phyloP scores from a whole-genome alignment of 257 asterid species.

The Rauvolfia tetraphylla region DNA sequence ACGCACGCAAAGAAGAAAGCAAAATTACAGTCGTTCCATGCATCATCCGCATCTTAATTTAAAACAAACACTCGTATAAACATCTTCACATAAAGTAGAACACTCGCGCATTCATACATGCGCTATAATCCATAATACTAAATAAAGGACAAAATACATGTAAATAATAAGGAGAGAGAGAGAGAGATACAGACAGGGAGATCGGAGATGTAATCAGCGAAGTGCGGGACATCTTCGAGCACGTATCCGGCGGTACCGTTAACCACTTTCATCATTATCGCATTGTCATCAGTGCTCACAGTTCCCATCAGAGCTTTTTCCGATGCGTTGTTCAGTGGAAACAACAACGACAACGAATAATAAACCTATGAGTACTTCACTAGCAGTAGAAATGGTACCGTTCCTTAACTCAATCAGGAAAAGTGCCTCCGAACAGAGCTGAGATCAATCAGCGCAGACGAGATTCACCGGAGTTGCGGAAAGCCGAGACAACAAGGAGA shows the following conservation, averaged over 20 bases:
- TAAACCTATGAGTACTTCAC: background rate
- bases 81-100: background rate
- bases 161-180: background rate
- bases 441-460: background rate
- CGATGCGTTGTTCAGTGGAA: background rate
- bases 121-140: background rate
- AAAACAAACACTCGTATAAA: background rate
- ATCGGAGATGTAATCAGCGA: conserved; percentile 74
- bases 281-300: conserved; percentile 30
- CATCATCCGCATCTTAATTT: background rate
- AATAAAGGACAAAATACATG: background rate
- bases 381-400: too few relatives aligned
- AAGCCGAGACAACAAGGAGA: too few relatives aligned
- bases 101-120: background rate
- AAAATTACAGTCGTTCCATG: background rate
- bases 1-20: background rate
- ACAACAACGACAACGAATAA: background rate
- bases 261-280: conserved; percentile 64
- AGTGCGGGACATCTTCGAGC: conserved; percentile 94
- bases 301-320: conserved; percentile 7
- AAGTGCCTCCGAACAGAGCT: background rate
- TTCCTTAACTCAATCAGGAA: background rate
- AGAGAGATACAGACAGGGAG: conserved; percentile 44
- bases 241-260: conserved; percentile 66
- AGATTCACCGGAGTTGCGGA: background rate